phyloP scores from a whole-genome alignment of 768 basidiomycete genomes.

The Pleurotus pulmonarius region DNA sequence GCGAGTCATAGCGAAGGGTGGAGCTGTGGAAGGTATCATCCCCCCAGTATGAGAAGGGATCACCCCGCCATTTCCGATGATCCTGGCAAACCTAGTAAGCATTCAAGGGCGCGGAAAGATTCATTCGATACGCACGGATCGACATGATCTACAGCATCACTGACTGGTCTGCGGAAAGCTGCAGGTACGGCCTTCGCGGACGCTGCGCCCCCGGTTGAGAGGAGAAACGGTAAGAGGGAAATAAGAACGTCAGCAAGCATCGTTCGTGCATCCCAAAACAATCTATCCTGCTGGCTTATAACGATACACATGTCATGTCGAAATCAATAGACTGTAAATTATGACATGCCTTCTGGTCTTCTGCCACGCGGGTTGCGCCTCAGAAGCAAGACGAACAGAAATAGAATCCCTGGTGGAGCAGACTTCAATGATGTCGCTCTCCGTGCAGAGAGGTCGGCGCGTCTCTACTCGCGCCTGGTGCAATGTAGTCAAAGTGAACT shows the following conservation, averaged over 20 bases:
- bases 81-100: slow-evolving; percentile 16
- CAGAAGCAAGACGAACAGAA: neutral
- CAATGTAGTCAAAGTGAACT: neutral
- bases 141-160: slow-evolving; percentile 25
- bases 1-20: slow-evolving; percentile 83
- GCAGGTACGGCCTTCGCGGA: neutral
- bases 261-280: neutral
- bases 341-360: neutral
- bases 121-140: slow-evolving; percentile 21
- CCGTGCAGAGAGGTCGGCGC: neutral
- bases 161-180: slow-evolving; percentile 11
- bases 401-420: neutral
- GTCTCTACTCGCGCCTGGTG: neutral
- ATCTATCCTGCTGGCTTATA: neutral
- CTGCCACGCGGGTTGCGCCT: neutral
- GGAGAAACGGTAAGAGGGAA: neutral
- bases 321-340: neutral
- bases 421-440: neutral
- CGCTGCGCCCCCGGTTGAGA: neutral
- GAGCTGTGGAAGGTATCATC: slow-evolving; percentile 73
- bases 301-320: neutral
- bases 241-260: neutral
- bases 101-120: neutral
- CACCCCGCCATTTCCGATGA: slow-evolving; percentile 73
- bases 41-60: slow-evolving; percentile 70